Evolutionary conservation across 2,329 filamentous ascomycete genomes (phyloP).

Genomic region (Neopestalotiopsis clavispora): DNA sequence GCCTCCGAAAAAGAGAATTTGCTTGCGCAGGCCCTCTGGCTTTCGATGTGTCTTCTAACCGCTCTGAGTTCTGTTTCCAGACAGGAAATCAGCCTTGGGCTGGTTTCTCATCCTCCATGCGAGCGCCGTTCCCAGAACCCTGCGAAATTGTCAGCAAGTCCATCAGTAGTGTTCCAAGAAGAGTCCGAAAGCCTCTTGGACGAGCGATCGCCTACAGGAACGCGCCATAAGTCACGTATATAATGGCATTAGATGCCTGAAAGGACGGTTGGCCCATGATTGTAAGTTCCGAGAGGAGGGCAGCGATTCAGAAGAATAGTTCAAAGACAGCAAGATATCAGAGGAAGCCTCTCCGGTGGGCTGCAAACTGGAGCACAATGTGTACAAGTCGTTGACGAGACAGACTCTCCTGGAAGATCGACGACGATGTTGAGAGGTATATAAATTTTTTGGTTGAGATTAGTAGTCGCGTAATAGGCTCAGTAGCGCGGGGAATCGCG

Average conservation of each 20-base stretch:
- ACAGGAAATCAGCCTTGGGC: conserved; percentile 72
- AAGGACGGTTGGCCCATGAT: conserved; percentile 77
- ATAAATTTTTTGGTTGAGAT: not conserved
- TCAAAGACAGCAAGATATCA: not conserved
- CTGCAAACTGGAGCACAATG: not conserved
- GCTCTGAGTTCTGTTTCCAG: conserved; percentile 82
- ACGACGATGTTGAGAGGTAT: conserved; percentile 4
- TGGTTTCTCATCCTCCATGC: conserved; percentile 66
- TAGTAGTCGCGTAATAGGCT: conserved; percentile 3
- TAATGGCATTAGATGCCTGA: conserved; percentile 80
- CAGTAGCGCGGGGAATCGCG: conserved; percentile 9
- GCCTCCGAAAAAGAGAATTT: not conserved
- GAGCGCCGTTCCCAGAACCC: conserved; percentile 65
- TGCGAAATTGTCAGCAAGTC: conserved; percentile 36
- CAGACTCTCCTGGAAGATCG: not conserved
- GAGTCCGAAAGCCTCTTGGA: not conserved
- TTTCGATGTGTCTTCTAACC: conserved; percentile 59
- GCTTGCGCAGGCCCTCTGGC: not conserved
- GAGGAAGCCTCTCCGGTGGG: not conserved
- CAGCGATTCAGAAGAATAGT: not conserved
- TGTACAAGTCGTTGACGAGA: not conserved
- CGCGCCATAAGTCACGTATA: conserved; percentile 78
- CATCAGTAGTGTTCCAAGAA: not conserved
- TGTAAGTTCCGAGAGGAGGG: not conserved
- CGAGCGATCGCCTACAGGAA: conserved; percentile 67